A percentile compares a stretch with the other conserved stretches of the same genome.
Evolutionary conservation across 2,329 filamentous ascomycete species (phyloP).

Genomic region (Trichoderma sp.): DNA sequence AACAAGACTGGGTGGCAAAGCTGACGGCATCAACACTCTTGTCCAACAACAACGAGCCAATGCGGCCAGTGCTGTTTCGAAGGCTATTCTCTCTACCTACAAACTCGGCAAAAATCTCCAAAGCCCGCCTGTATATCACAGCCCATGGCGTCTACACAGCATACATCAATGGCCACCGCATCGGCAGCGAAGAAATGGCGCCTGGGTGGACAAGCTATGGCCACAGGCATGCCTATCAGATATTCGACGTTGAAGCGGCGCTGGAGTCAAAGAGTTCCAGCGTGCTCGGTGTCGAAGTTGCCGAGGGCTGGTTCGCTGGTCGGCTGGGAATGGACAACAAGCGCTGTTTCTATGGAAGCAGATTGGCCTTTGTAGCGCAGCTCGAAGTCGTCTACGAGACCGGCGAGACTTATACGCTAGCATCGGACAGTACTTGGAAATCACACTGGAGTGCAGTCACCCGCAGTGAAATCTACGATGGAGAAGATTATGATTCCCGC

Average conservation of each 20-base stretch:
- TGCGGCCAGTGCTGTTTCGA: not conserved
- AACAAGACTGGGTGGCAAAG: not conserved
- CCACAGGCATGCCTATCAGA: constrained; percentile 56
- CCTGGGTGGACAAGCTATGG: constrained; percentile 59
- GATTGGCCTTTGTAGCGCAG: constrained; percentile 45
- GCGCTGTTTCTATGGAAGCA: constrained; percentile 45
- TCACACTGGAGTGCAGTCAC: constrained; percentile 41
- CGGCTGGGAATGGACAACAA: constrained; percentile 43
- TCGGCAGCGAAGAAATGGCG: constrained; percentile 49
- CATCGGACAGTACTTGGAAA: constrained; percentile 47
- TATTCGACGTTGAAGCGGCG: constrained; percentile 52
- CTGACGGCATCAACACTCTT: not conserved
- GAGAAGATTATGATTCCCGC: constrained; percentile 54
- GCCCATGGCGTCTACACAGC: constrained; percentile 51
- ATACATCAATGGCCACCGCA: constrained; percentile 50
- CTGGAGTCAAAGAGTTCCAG: constrained; percentile 44
- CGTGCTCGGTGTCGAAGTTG: constrained; percentile 47
- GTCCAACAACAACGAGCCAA: not conserved
- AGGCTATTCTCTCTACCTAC: not conserved
- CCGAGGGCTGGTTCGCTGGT: constrained; percentile 53
- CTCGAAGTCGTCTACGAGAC: constrained; percentile 44
- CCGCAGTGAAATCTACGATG: constrained; percentile 54
- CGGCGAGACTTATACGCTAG: constrained; percentile 36
- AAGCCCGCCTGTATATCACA: constrained; percentile 53
- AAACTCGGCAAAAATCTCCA: not conserved